Conservation (phyloP, 495 filamentous ascomycete species). For the Barbatosphaeria neglecta region DNA sequence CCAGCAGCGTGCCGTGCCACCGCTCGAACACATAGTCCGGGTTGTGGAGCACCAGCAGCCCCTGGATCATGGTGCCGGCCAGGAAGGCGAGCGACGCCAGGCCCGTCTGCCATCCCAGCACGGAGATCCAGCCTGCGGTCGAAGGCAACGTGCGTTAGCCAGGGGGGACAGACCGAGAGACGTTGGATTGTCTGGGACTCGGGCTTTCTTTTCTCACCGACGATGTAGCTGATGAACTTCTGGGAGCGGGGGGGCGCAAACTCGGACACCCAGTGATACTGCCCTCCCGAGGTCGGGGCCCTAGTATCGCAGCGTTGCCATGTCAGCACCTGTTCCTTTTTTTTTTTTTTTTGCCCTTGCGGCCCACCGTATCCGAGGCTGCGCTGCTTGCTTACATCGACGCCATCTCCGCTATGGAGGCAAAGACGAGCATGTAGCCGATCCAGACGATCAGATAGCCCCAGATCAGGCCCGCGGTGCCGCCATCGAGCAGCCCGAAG, state of each 20-base stretch:
- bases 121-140: slow-evolving; percentile 42
- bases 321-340: neutral
- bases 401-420: slow-evolving; percentile 17
- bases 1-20: slow-evolving; percentile 52
- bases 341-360: neutral
- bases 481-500: slow-evolving; percentile 15
- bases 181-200: neutral
- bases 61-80: slow-evolving; percentile 49
- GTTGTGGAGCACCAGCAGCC: slow-evolving; percentile 44
- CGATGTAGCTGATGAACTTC: slow-evolving; percentile 50
- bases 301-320: neutral
- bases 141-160: neutral
- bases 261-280: slow-evolving; percentile 46
- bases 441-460: slow-evolving; percentile 20
- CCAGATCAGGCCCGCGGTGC: slow-evolving; percentile 21
- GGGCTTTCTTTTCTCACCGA: slow-evolving; percentile 6
- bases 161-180: neutral
- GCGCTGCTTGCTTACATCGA: slow-evolving; percentile 11
- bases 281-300: slow-evolving; percentile 12
- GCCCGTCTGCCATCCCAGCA: slow-evolving; percentile 49
- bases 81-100: slow-evolving; percentile 45
- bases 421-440: slow-evolving; percentile 17
- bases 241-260: slow-evolving; percentile 40
- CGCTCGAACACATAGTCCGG: slow-evolving; percentile 33
- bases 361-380: neutral